Evolutionary conservation across 2,329 filamentous ascomycete genomes (phyloP), one percentile per base, ranked within the genome.

Genomic region (Hypoxylon sp.): DNA sequence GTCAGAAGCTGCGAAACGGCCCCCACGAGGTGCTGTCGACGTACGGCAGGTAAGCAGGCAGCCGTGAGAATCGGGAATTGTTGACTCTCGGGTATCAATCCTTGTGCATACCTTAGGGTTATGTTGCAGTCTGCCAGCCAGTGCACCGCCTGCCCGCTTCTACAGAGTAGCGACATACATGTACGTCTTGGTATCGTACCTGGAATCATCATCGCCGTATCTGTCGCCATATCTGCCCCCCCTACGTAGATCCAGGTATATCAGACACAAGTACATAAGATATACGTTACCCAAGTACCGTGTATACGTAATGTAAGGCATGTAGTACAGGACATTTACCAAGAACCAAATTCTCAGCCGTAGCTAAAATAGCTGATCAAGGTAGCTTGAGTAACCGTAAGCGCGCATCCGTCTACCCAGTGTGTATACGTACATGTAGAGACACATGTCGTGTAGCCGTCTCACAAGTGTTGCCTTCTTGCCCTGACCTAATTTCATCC

Each of bases 11-110:
- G 53, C 57, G 54, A 62, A 62, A 64, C 58, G 38, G 61, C 61
- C 61, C 62, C 62, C 59, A 64, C 59, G 59, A 60, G 54, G 56
- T 62, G 53, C 52, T 42, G 55, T 62, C 46, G 53, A 59, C 58
- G 24, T 41, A 41, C 21, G 24, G 35, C 38, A 58, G 56, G 54
- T 35, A 62, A 57, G 62, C 43, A 64, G 53, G 62, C 60, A 65
- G 60, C 62, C 62, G 62, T 56, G 42, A 52, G 55, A 55, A 62
- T 64, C 61, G 61, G 61, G 52, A 64, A 62, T 61, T 61, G 58
- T 62, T 59, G 58, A 57, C 46, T 58, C 58, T 62, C 61, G 61
- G 61, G 51, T 58, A 64, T 62, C 61, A 54, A 63, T 58, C 58
- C 5, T 4, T 62, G 55, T 59, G 57, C 60, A 60, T 60, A n/a